Conservation (phyloP, 495 filamentous ascomycete species). For the Endocarpon pusillum region DNA sequence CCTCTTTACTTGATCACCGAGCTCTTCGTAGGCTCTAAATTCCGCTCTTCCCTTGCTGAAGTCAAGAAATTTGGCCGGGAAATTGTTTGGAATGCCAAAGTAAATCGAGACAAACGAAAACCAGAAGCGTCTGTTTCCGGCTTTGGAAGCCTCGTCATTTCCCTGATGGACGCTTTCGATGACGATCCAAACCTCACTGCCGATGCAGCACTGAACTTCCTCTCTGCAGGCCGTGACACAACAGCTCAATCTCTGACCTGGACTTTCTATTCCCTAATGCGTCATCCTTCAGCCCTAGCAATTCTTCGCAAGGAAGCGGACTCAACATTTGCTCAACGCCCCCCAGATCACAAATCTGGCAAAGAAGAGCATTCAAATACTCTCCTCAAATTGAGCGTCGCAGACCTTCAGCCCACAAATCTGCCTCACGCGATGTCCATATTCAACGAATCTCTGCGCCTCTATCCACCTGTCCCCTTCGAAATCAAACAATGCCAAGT, state of each 20-base stretch:
- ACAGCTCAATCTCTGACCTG: slow-evolving; percentile 44
- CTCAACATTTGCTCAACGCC: too few relatives aligned
- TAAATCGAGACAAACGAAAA: slow-evolving; percentile 10
- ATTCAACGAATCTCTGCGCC: slow-evolving; percentile 36
- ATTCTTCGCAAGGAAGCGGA: neutral
- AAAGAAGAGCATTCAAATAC: neutral
- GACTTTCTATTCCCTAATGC: slow-evolving; percentile 39
- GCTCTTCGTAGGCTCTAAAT: slow-evolving; percentile 24
- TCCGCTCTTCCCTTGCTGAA: slow-evolving; percentile 26
- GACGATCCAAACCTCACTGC: slow-evolving; percentile 28
- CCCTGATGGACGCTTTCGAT: slow-evolving; percentile 33
- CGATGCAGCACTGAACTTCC: slow-evolving; percentile 43
- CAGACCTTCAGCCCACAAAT: slow-evolving; percentile 21
- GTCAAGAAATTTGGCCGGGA: slow-evolving; percentile 31
- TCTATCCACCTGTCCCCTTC: slow-evolving; percentile 43
- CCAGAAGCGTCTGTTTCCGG: slow-evolving; percentile 20
- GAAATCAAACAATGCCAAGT: slow-evolving; percentile 39
- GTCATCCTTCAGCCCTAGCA: slow-evolving; percentile 19
- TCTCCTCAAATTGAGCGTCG: slow-evolving; percentile 12
- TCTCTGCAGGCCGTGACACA: slow-evolving; percentile 42
- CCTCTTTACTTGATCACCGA: slow-evolving; percentile 40
- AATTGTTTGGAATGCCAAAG: slow-evolving; percentile 33
- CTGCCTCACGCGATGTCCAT: slow-evolving; percentile 38
- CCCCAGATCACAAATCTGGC: too few relatives aligned
- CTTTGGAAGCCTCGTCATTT: slow-evolving; percentile 27